Percentiles rank a stretch among this genome's conserved stretches.
Conservation (phyloP, 1,139 yeast species). For the Tardiomyces blankii region DNA sequence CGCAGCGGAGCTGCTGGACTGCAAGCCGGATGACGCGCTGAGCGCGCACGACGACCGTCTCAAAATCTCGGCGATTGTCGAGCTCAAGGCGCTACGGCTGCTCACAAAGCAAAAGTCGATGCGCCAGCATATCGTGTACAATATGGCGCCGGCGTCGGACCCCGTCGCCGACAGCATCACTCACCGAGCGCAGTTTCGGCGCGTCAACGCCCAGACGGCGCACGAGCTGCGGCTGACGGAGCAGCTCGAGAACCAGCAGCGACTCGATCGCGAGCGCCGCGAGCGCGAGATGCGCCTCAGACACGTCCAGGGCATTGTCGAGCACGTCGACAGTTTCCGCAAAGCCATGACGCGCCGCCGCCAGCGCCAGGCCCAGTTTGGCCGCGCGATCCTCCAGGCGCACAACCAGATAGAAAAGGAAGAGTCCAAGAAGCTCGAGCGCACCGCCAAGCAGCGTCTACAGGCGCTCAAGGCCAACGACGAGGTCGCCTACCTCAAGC, state of each 20-base stretch:
- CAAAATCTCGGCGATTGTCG: constrained; percentile 61
- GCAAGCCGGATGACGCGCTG: constrained; percentile 34
- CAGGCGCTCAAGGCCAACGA: constrained; percentile 95
- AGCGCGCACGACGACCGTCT: constrained; percentile 32
- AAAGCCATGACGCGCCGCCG: constrained; percentile 8
- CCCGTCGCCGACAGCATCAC: constrained; percentile 23
- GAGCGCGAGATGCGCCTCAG: constrained; percentile 26
- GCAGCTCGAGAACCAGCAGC: constrained; percentile 47
- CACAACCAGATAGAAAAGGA: constrained; percentile 53
- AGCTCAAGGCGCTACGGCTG: constrained; percentile 69
- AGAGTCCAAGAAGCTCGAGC: constrained; percentile 76
- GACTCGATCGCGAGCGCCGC: constrained; percentile 37
- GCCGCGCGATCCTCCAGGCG: constrained; percentile 16
- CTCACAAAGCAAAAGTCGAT: constrained; percentile 77
- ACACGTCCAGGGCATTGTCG: constrained; percentile 29
- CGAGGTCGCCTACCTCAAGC: constrained; percentile 92
- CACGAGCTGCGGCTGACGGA: constrained; percentile 53
- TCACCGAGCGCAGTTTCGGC: constrained; percentile 26
- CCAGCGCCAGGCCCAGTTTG: constrained; percentile 7
- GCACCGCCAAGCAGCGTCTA: constrained; percentile 93
- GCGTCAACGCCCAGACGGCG: constrained; percentile 54
- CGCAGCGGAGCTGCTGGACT: constrained; percentile 24
- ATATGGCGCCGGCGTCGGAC: constrained; percentile 37
- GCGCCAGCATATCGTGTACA: constrained; percentile 61
- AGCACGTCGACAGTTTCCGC: constrained; percentile 26